Percentiles rank a stretch among this genome's conserved stretches.
phyloP scores from a whole-genome alignment of 257 asterid genomes.

The Gentiana straminea region DNA sequence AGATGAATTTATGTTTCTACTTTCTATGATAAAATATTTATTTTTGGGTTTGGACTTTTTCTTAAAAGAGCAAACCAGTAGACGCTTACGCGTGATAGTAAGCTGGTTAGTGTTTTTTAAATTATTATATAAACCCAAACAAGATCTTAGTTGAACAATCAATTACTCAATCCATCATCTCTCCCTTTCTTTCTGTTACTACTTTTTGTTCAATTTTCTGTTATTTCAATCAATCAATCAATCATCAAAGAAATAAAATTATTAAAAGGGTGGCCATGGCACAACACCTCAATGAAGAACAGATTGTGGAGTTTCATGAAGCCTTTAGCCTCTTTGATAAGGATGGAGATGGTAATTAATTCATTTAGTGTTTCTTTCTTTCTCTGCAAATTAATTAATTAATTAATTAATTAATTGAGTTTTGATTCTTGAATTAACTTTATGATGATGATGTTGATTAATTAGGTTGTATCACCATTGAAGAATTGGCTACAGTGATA shows the following conservation, averaged over 20 bases:
- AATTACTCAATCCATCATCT: slow-evolving; percentile 20
- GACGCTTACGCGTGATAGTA: too few relatives aligned
- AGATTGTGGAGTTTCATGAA: slow-evolving; percentile 35
- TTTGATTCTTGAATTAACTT: too few relatives aligned
- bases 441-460: not conserved
- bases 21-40: too few relatives aligned
- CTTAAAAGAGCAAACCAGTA: too few relatives aligned
- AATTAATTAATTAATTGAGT: not conserved
- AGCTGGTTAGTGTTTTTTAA: too few relatives aligned
- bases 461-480: slow-evolving; percentile 35
- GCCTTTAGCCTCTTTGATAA: slow-evolving; percentile 44
- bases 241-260: not conserved
- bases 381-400: not conserved
- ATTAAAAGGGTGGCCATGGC: slow-evolving; percentile 13
- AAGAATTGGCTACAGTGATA: slow-evolving; percentile 36
- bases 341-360: slow-evolving; percentile 35
- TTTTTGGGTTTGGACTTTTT: too few relatives aligned
- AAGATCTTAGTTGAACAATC: slow-evolving; percentile 23
- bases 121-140: slow-evolving; percentile 38
- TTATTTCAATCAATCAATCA: slow-evolving; percentile 7
- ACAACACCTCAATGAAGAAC: slow-evolving; percentile 28
- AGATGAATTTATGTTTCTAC: too few relatives aligned
- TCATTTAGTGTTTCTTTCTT: not conserved
- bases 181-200: slow-evolving; percentile 12
- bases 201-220: slow-evolving; percentile 8